Base-by-base conservation (phyloP, 495 filamentous ascomycete genomes). In the Margaritispora aquatica region DNA sequence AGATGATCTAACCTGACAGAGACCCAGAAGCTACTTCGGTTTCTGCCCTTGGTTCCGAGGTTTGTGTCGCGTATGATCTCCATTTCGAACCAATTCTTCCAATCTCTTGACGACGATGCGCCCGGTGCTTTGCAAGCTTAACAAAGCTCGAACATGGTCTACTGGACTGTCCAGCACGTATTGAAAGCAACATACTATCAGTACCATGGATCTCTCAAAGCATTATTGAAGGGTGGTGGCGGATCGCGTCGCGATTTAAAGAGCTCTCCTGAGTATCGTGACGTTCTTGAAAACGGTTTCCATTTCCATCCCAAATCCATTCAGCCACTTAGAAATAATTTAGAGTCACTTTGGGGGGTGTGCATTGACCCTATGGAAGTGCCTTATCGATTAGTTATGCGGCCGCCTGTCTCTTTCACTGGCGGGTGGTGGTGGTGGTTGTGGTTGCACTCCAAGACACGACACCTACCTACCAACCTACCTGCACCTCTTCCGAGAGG, bases 1-100 rank as follows among this genome's bases (percentile, higher is more conserved):
- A 41, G 13, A 13, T 38, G 24, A 51, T 64, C 73, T 67, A 58
- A 74, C 73, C 63, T 59, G 63, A 71, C 53, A 36, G 67, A 70
- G 59, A 49, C 26, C 20, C 38, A 5, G 57, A 57, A 31, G 19
- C 56, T 41, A 22, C 49, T 7, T 55, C 20, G 23, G 13, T 26
- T 26, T 51, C 55, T 34, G n/a, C 36, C 4, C 54, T 56, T 20
- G 53, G 5, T 26, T 23, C 22, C 10, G 7, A 38, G 13, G 50
- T 24, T 22, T 62, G 63, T 4, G 63, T 68, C 44, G 66, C 60
- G 55, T 61, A 63, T 9, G 21, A 48, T 57, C 60, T 52, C 57
- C 62, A 63, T 68, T 62, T 54, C 19, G 36, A n/a, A 10, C 49
- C 26, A 3, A 41, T 19, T 52, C 48, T 26, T 22, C 23, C 38